A percentile compares a stretch with the other conserved stretches of the same genome.
These are phyloP conservation scores for Agarophyton chilense DNA, from an alignment of 23 red algal species.

Conservation along the genomic window DNA sequence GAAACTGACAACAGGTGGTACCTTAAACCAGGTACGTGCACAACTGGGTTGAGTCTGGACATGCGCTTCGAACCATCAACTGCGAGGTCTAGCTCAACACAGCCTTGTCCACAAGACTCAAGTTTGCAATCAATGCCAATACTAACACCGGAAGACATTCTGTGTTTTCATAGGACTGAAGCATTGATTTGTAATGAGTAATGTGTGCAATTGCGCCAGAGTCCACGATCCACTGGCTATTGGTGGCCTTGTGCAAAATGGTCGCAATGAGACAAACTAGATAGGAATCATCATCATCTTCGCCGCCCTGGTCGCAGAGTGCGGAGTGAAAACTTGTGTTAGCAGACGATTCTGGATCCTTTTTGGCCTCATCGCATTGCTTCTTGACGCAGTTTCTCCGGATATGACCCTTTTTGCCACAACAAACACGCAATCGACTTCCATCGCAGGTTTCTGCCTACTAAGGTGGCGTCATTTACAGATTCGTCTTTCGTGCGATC, in stretches of 20 bases:
- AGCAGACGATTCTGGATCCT: neutral
- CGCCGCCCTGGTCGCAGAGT: neutral
- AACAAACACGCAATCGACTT: neutral
- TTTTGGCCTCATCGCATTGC: conserved; percentile 12
- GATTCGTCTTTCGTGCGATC: neutral
- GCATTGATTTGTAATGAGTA: neutral
- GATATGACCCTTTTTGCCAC: conserved; percentile 23
- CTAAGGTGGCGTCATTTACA: no score
- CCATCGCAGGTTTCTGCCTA: no score
- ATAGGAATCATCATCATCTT: neutral
- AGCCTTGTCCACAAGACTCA: neutral
- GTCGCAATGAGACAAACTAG: conserved; percentile 21
- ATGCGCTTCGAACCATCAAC: neutral
- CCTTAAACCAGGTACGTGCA: neutral
- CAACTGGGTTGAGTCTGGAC: neutral
- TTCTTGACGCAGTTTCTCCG: conserved; percentile 19
- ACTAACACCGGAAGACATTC: neutral
- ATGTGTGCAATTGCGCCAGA: conserved; percentile 6
- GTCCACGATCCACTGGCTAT: neutral
- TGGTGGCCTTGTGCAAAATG: neutral
- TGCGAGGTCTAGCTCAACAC: neutral
- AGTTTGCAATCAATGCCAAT: conserved; percentile 39
- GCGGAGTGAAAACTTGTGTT: neutral
- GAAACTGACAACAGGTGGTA: neutral
- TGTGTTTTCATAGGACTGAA: conserved; percentile 8